Base-by-base conservation (phyloP, 1,284 basidiomycete species). In the Fistulina hepatica region DNA sequence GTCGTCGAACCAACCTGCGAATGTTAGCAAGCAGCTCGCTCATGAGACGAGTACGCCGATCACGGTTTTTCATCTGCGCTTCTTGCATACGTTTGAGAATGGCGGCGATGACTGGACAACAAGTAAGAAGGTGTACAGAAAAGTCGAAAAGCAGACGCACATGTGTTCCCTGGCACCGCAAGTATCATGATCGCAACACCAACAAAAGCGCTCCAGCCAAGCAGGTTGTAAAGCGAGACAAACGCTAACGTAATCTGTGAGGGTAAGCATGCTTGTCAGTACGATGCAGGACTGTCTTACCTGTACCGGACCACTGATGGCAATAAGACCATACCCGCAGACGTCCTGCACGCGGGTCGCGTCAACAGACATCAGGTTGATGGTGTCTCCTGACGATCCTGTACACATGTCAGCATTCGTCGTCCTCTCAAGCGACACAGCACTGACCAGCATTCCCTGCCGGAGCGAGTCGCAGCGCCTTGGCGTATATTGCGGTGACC, bases 121-220 rank as follows among this genome's bases (percentile, higher is more conserved):
- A 1, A n/a, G 11, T n/a, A n/a, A n/a, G n/a, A n/a, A n/a, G n/a
- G n/a, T n/a, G 12, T 13, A 35, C 9, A n/a, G 13, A 15, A 15
- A 21, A 34, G 15, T n/a, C 25, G 13, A 36, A 21, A 27, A 3
- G 30, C 9, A 21, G 4, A 39, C 60, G 36, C 46, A 64, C 66
- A 50, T 0, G 86, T 86, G 49, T 90, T 92, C 44, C 91, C 52
- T 2, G 91, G 91, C 36, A 85, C 64, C 1, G 80, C 81, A 38
- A 89, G 55, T 30, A 91, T 56, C 90, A 97, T 95, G 53, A 97
- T 81, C 0, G 68, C 89, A 3, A 97, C 88, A 9, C 93, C 93
- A 35, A 90, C 82, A 50, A 97, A 92, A 0, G 86, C 81, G 12
- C 86, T 73, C 89, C 89, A 94, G 3, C 92, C 93, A 15, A 97